A percentile compares a stretch with the other conserved stretches of the same genome.
Evolutionary conservation across 148 eudicot genomes (phyloP).

Genomic region (Persicaria maculosa): DNA sequence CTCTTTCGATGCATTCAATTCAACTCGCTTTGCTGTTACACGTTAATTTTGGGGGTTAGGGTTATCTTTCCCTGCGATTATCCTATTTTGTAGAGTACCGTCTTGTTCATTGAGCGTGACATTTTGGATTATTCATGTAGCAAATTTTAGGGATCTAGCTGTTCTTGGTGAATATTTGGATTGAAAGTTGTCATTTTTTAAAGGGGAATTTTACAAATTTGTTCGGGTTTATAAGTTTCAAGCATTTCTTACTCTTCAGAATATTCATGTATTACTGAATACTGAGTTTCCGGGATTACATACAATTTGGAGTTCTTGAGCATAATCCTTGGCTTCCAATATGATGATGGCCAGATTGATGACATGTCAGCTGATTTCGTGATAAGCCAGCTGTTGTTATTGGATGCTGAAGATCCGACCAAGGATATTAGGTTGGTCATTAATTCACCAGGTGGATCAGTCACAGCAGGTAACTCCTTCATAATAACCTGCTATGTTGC

Average conservation of each 20-base stretch:
- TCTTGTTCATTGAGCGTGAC: not conserved
- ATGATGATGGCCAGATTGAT: constrained; percentile 57
- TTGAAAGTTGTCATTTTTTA: not conserved
- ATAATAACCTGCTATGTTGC: not conserved
- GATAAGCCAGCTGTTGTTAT: constrained; percentile 74
- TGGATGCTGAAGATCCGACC: constrained; percentile 77
- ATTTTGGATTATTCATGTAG: not conserved
- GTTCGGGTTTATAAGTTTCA: not conserved
- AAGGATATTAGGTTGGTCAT: constrained; percentile 81
- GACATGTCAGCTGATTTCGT: constrained; percentile 82
- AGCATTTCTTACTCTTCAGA: not conserved
- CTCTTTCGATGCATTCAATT: not conserved
- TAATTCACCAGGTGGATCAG: constrained; percentile 91
- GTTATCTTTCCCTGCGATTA: not conserved
- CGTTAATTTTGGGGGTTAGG: not conserved
- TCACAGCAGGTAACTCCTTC: constrained; percentile 60
- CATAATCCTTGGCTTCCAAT: not conserved
- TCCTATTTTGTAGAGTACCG: not conserved
- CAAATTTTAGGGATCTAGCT: not conserved
- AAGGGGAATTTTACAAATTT: not conserved
- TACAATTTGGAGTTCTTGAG: not conserved
- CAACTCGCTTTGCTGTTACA: not conserved
- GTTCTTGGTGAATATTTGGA: not conserved
- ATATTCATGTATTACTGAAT: not conserved
- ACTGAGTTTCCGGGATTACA: not conserved